These are phyloP conservation scores for Lachnellula arida DNA, from an alignment of 2,329 filamentous ascomycete genomes.

Conservation along the genomic window DNA sequence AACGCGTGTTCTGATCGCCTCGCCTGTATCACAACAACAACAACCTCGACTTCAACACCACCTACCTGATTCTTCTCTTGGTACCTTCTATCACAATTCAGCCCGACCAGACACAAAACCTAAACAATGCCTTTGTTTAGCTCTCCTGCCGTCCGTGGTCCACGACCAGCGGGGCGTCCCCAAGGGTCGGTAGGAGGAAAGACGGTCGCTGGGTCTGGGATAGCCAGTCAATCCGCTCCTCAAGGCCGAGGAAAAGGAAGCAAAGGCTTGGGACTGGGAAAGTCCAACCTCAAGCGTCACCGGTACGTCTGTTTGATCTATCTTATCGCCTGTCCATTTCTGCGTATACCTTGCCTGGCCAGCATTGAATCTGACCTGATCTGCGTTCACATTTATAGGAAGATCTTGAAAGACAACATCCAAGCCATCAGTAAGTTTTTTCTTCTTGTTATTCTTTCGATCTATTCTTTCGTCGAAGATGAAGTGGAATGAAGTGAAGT, in stretches of 20 bases:
- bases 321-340: too few relatives aligned
- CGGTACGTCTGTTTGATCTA: not conserved
- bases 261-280: conserved; percentile 8
- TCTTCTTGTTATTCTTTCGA: not conserved
- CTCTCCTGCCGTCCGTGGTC: not conserved
- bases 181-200: conserved; percentile 4
- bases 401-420: conserved; percentile 45
- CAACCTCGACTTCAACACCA: too few relatives aligned
- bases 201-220: not conserved
- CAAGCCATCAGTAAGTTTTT: conserved; percentile 46
- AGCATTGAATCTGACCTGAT: not conserved
- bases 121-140: not conserved
- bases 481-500: not conserved
- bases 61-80: too few relatives aligned
- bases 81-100: not conserved
- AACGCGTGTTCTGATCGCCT: too few relatives aligned
- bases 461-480: not conserved
- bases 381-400: conserved; percentile 33
- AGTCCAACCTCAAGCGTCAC: not conserved
- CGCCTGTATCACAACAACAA: too few relatives aligned
- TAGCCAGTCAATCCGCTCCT: not conserved
- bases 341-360: too few relatives aligned
- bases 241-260: conserved; percentile 14
- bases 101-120: not conserved
- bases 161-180: conserved; percentile 1